phyloP scores from a whole-genome alignment of 805 yeast species.

The Ogataea chonburiensis region DNA sequence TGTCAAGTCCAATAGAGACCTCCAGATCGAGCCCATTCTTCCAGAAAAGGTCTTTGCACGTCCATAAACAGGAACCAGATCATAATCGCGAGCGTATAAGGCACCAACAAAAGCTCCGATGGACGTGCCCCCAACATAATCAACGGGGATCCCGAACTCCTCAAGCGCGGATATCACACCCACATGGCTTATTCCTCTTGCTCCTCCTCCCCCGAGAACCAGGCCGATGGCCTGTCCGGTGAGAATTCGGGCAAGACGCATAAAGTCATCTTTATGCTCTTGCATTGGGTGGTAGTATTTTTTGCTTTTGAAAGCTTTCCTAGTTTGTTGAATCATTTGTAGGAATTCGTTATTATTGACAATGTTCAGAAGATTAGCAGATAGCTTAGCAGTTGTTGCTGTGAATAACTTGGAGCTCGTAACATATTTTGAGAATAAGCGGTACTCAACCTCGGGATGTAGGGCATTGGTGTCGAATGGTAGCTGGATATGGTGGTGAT shows the following conservation, averaged over 20 bases:
- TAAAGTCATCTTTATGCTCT: conserved; percentile 81
- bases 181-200: conserved; percentile 88
- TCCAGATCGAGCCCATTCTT: conserved; percentile 82
- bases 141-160: conserved; percentile 90
- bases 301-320: conserved; percentile 23
- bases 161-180: conserved; percentile 91
- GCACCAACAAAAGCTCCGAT: conserved; percentile 97
- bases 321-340: conserved; percentile 29
- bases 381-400: conserved; percentile 28
- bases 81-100: conserved; percentile 87
- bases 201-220: conserved; percentile 97
- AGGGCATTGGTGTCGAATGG: conserved; percentile 15
- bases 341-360: conserved; percentile 31
- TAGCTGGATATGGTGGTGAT: conserved; percentile 91
- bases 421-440: conserved; percentile 7
- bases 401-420: conserved; percentile 17
- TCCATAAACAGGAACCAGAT: conserved; percentile 87
- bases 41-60: conserved; percentile 83
- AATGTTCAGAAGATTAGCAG: conserved; percentile 28
- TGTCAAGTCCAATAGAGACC: conserved; percentile 79
- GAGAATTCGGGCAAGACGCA: conserved; percentile 82
- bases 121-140: conserved; percentile 93
- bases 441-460: conserved; percentile 20
- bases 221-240: conserved; percentile 94
- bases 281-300: conserved; percentile 37